Evolutionary conservation across 2,329 filamentous ascomycete species (phyloP), one percentile per base, ranked within the genome.

Genomic region (Rutstroemia sp.): DNA sequence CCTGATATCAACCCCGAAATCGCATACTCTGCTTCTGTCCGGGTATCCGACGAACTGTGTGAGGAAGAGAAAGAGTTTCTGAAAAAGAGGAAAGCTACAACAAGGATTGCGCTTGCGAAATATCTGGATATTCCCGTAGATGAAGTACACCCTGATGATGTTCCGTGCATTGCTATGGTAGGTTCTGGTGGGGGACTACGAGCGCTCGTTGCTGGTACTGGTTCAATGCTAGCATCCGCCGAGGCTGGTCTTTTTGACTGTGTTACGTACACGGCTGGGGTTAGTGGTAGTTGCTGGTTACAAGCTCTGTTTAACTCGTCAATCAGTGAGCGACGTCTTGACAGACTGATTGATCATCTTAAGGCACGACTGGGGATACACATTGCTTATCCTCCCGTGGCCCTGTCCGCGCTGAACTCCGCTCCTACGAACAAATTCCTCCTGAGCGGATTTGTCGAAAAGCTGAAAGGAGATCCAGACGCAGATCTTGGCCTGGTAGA

Each of bases 261-360:
- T 69, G 81, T 89, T 10, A 97, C 92, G 1, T 99, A 99, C 67
- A 95, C 91, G 0, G 90, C 92, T 5, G 94, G 94, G 1, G 94
- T 99, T 49, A 96, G 91, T 68, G 94, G 94, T 0, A 95, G 89
- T 61, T 97, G 94, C 71, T 99, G 94, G 94, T 78, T 97, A 5
- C 92, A 97, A 70, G 79, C 88, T 0, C 77, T 99, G 4, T 96
- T 89, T 68, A 85, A 94, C 67, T 92, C 89, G 0, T 89, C 89
- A 0, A 79, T 97, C 56, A 80, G 86, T 0, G 77, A 79, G 16
- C 82, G 84, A 54, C 83, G 81, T 60, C 81, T 95, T 63, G 75
- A 78, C 21, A 81, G 77, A 39, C 77, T 96, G 19, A 81, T 96
- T 40, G 82, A 92, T 9, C 94, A 99, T 67, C 74, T 99, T 54